Conservation (phyloP, 768 basidiomycete species). For the Mycena rebaudengoi region DNA sequence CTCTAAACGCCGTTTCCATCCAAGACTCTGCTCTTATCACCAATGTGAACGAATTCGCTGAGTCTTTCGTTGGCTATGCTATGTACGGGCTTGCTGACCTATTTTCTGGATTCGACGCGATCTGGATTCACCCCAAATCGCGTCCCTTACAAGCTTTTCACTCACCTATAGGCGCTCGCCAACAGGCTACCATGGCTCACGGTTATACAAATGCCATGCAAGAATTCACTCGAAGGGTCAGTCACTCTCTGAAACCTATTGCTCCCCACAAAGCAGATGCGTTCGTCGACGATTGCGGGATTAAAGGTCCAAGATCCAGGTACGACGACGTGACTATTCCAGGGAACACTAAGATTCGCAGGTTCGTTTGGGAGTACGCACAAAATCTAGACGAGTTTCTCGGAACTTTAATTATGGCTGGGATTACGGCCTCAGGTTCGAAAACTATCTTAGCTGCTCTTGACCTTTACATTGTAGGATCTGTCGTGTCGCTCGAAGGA, state of each 20-base stretch:
- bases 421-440: constrained; percentile 40
- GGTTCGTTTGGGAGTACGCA: constrained; percentile 38
- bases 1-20: constrained; percentile 42
- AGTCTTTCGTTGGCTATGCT: constrained; percentile 28
- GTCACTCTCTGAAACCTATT: constrained; percentile 21
- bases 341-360: constrained; percentile 32
- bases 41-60: constrained; percentile 33
- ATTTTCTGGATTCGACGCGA: constrained; percentile 42
- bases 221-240: background rate
- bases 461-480: constrained; percentile 36
- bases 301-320: constrained; percentile 22
- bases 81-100: constrained; percentile 38
- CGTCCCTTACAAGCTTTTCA: constrained; percentile 12
- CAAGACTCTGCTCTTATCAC: constrained; percentile 35
- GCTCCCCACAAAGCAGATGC: background rate
- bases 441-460: constrained; percentile 35
- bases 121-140: background rate
- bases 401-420: constrained; percentile 28
- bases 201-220: constrained; percentile 17
- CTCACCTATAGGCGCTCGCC: constrained; percentile 9
- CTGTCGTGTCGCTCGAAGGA: constrained; percentile 31
- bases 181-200: constrained; percentile 16
- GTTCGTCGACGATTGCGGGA: constrained; percentile 34
- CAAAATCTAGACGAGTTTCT: constrained; percentile 32
- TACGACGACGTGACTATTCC: constrained; percentile 26